phyloP scores from a whole-genome alignment of 345 rosid species.

The Aurinia saxatilis region DNA sequence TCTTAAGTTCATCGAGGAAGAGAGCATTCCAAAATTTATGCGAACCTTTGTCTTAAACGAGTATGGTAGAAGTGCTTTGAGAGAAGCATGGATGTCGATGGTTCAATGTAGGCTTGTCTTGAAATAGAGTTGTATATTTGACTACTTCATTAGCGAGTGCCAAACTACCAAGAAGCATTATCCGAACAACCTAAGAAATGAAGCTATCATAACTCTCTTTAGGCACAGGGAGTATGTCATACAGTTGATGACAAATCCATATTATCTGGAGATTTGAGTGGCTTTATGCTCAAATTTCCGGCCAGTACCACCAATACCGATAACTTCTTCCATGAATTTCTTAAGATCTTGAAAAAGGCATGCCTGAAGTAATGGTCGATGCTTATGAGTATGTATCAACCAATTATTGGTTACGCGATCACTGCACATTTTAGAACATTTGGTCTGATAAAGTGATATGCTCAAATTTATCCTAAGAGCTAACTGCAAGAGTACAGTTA shows the following conservation, averaged over 20 bases:
- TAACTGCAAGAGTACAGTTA: too few species aligned
- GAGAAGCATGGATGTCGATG: background rate
- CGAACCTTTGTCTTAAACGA: background rate
- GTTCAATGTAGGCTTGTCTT: constrained; percentile 10
- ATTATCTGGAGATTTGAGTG: background rate
- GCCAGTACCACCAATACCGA: background rate
- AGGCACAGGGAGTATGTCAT: background rate
- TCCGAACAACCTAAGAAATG: background rate
- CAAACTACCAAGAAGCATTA: constrained; percentile 1
- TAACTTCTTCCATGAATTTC: background rate
- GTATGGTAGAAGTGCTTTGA: background rate
- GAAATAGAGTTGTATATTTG: constrained; percentile 14
- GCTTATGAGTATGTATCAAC: background rate
- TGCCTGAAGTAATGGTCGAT: constrained; percentile 1
- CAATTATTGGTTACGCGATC: background rate
- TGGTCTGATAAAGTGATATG: background rate
- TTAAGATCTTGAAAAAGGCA: constrained; percentile 6
- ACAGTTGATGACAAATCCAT: background rate
- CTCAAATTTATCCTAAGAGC: too few species aligned
- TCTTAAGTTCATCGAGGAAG: too few species aligned
- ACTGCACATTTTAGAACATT: background rate
- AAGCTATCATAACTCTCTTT: background rate
- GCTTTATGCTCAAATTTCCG: background rate
- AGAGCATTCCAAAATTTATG: too few species aligned
- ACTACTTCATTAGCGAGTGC: background rate